These are phyloP conservation scores for Mortierella sp. DNA, from an alignment of 371 early-diverging fungal species.

Conservation along the genomic window DNA sequence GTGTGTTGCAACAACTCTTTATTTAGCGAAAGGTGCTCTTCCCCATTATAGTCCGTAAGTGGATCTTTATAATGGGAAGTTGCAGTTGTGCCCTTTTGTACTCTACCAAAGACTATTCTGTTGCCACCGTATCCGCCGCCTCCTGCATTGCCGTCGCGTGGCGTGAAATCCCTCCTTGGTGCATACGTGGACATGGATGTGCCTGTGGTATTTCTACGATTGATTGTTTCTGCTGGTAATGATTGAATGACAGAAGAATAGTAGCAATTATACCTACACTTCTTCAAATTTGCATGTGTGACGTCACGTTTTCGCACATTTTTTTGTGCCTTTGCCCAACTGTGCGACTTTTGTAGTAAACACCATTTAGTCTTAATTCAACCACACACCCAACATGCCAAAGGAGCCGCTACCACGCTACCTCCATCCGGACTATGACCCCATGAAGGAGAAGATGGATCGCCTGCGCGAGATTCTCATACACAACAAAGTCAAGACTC, in stretches of 20 bases:
- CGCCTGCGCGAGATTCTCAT: slow-evolving; percentile 33
- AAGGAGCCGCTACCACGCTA: slow-evolving; percentile 24
- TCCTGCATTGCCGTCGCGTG: slow-evolving; percentile 40
- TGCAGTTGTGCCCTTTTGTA: slow-evolving; percentile 5
- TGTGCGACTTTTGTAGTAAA: background rate
- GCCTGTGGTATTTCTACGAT: background rate
- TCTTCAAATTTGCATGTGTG: no score
- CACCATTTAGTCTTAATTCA: background rate
- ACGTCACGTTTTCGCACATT: no score
- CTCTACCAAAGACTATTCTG: slow-evolving; percentile 55
- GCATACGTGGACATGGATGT: slow-evolving; percentile 31
- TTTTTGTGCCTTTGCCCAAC: no score
- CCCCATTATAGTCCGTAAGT: slow-evolving; percentile 4
- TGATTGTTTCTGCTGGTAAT: no score
- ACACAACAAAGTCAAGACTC: slow-evolving; percentile 28
- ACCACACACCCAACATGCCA: slow-evolving; percentile 6
- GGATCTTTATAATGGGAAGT: background rate
- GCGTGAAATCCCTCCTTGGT: slow-evolving; percentile 42
- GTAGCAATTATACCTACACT: no score
- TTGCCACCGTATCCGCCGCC: slow-evolving; percentile 38
- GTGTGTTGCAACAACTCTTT: slow-evolving; percentile 13
- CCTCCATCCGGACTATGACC: slow-evolving; percentile 33
- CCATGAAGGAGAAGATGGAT: slow-evolving; percentile 33
- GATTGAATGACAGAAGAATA: no score
- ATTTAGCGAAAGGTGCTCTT: background rate